Evolutionary conservation across 163 green algal genomes (phyloP).

Genomic region (Coccomyxa subellipsoidea): DNA sequence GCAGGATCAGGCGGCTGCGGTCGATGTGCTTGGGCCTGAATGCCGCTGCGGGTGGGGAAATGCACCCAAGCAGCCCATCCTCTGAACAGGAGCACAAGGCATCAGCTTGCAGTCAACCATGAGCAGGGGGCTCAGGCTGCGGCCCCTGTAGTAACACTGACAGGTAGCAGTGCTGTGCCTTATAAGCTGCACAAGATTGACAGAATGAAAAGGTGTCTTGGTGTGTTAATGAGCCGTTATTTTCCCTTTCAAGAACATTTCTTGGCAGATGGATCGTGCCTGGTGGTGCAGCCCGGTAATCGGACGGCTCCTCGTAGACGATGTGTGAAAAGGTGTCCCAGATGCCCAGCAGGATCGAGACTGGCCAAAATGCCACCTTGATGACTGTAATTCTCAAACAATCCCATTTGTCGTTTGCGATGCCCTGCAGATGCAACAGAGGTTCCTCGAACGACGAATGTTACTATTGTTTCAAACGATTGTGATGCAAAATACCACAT

Average conservation of each 20-base stretch:
- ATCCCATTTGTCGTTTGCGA: neutral
- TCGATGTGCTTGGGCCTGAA: neutral
- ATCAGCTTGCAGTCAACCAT: neutral
- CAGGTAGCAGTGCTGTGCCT: no score
- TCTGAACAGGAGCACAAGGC: neutral
- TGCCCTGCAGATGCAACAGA: neutral
- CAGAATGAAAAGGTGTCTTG: no score
- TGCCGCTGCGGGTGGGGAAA: neutral
- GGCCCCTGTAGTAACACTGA: no score
- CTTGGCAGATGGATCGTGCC: neutral
- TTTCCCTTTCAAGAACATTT: no score
- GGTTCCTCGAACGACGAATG: neutral
- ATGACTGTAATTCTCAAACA: neutral
- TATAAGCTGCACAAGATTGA: no score
- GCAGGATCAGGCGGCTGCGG: neutral
- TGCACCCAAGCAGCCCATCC: neutral
- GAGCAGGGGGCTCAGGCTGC: no score
- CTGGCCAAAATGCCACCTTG: neutral
- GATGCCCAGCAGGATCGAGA: neutral
- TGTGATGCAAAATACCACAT: neutral
- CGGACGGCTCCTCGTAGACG: neutral
- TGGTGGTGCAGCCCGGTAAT: neutral
- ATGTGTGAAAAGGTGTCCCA: neutral
- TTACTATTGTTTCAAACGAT: neutral
- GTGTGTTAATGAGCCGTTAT: no score